Evolutionary conservation across 441 rosid genomes (phyloP).

Genomic region (Melastoma candidum): DNA sequence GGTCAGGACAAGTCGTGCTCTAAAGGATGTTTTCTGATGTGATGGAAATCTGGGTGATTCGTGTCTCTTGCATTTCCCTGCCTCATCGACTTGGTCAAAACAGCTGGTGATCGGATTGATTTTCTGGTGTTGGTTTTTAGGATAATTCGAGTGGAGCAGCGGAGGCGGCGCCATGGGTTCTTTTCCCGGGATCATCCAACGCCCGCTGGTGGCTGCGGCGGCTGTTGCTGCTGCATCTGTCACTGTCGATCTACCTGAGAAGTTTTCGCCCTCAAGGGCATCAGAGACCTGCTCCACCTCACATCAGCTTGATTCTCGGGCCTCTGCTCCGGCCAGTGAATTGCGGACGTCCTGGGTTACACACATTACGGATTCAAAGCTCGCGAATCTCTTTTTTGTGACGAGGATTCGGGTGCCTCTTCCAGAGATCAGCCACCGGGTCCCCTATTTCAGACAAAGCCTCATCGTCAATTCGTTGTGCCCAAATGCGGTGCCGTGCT

Average conservation of each 20-base stretch:
- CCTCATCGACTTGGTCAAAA: too few species aligned
- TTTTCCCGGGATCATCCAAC: background rate
- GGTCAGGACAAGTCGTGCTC: too few species aligned
- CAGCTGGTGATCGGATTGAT: too few species aligned
- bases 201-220: too few species aligned
- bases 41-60: too few species aligned
- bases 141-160: too few species aligned
- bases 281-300: conserved; percentile 24
- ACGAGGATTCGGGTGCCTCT: conserved; percentile 45
- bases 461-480: conserved; percentile 16
- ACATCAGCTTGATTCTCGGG: conserved; percentile 22
- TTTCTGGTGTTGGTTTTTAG: too few species aligned
- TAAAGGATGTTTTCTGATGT: too few species aligned
- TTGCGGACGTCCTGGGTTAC: conserved; percentile 46
- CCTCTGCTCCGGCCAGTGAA: conserved; percentile 25
- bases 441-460: conserved; percentile 23
- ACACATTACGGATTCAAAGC: conserved; percentile 50
- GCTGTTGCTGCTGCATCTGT: conserved; percentile 46
- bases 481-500: conserved; percentile 32
- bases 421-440: conserved; percentile 36
- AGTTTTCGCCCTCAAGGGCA: conserved; percentile 33
- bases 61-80: too few species aligned
- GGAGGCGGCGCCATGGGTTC: background rate
- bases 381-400: conserved; percentile 45
- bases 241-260: conserved; percentile 56